phyloP scores from a whole-genome alignment of 202 grass and related monocot species.

The Schoenoplectus tabernaemontani region DNA sequence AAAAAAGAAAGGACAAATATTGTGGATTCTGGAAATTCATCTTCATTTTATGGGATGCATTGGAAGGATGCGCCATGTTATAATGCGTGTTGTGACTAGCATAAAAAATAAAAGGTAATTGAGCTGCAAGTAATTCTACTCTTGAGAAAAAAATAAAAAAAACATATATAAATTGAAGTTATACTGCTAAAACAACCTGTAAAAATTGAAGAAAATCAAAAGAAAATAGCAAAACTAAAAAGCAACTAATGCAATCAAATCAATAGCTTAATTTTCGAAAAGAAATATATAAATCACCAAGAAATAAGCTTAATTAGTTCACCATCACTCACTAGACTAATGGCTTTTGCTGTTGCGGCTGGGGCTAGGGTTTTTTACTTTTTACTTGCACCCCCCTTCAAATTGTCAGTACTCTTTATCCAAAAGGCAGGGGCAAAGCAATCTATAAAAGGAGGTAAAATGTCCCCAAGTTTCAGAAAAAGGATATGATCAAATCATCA shows the following conservation, averaged over 20 bases:
- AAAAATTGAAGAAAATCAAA: too few relatives aligned
- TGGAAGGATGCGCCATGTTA: background rate
- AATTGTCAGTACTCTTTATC: background rate
- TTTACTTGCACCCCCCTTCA: background rate
- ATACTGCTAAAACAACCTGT: background rate
- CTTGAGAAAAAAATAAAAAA: background rate
- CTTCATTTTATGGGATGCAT: too few relatives aligned
- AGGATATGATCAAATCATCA: background rate
- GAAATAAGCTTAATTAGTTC: background rate
- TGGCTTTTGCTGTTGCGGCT: too few relatives aligned
- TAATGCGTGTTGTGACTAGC: too few relatives aligned
- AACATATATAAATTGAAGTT: background rate
- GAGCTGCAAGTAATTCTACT: background rate
- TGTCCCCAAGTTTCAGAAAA: background rate
- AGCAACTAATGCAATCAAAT: background rate
- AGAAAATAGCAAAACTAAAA: background rate
- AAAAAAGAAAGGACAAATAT: background rate
- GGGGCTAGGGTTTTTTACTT: background rate
- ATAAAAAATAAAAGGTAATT: too few relatives aligned
- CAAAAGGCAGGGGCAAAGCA: background rate
- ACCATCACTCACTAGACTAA: background rate
- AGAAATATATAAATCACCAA: background rate
- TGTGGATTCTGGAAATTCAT: too few relatives aligned
- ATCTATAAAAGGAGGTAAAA: background rate
- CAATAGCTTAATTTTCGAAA: too few relatives aligned